Evolutionary conservation across 495 filamentous ascomycete genomes (phyloP), one percentile per base, ranked within the genome.

Genomic region (Hypomontagnella submonticulosa): DNA sequence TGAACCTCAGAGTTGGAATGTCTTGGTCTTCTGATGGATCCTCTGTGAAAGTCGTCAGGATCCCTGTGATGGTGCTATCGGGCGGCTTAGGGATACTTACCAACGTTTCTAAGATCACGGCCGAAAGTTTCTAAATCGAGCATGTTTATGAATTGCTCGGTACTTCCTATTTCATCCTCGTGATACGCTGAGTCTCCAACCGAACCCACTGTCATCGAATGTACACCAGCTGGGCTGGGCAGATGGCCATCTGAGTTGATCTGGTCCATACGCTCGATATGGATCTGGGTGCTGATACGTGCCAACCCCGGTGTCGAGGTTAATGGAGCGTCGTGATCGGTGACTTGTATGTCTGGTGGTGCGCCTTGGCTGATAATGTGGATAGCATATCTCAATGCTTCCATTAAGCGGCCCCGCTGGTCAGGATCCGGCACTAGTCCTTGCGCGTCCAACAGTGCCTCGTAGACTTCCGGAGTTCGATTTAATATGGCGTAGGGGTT

Each of bases 381-480:
- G 8, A 63, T 41, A 43, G 60, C 42, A 20, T 12, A 19, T n/a
- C 20, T 7, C 7, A 63, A 52, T 33, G 12, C n/a, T 2, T 19
- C 16, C 20, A 49, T 36, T 0, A 61, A 27, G 10, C 23, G 10
- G n/a, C 36, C 32, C 8, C 11, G 48, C 1, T 36, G 19, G 18
- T 10, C n/a, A 10, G 47, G 16, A 7, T 40, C 23, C 4, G 57
- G 23, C 12, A 61, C 12, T 30, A n/a, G 37, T 18, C 47, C 47
- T 37, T 20, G 15, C 8, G 16, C 12, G 4, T 15, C 23, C n/a
- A 61, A 27, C 6, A 49, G 41, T 15, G 19, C 40, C 10, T 33
- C 43, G 13, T 56, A 63, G 23, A 63, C 16, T 34, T 55, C 60
- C 16, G 38, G 10, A 2, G 42, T 38, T 7, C 34, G 41, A 30